phyloP scores from a whole-genome alignment of 345 rosid genomes.

The Rhizophora apiculata region DNA sequence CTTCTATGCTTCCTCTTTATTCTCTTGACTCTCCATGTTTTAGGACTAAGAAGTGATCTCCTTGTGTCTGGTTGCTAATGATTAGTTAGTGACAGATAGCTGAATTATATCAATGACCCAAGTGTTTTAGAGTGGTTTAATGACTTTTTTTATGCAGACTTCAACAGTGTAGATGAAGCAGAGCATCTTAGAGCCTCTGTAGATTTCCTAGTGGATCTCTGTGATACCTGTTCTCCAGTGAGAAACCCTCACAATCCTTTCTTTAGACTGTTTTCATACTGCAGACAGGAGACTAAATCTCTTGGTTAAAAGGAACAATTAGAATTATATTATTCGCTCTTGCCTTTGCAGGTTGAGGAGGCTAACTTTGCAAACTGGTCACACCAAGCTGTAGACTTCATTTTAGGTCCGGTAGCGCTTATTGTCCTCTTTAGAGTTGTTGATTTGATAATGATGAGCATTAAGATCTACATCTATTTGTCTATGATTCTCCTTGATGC shows the following conservation, averaged over 20 bases:
- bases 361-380: conserved; percentile 71
- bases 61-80: too few species aligned
- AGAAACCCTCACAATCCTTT: conserved; percentile 23
- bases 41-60: too few species aligned
- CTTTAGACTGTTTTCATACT: neutral
- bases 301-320: neutral
- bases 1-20: neutral
- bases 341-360: conserved; percentile 44
- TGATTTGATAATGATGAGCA: neutral
- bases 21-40: too few species aligned
- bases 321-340: neutral
- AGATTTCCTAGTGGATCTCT: conserved; percentile 77
- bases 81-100: too few species aligned
- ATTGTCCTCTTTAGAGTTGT: neutral
- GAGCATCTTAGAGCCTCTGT: conserved; percentile 70
- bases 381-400: conserved; percentile 91
- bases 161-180: conserved; percentile 46
- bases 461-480: neutral
- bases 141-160: conserved; percentile 36
- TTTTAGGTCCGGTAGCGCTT: conserved; percentile 45
- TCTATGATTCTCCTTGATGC: neutral
- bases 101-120: too few species aligned
- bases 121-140: too few species aligned
- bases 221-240: conserved; percentile 47
- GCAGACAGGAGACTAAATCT: too few species aligned